Percentiles rank a stretch among this genome's conserved stretches.
These are phyloP conservation scores for Aschersonia sp. DNA, from an alignment of 2,329 filamentous ascomycete genomes.

Conservation along the genomic window DNA sequence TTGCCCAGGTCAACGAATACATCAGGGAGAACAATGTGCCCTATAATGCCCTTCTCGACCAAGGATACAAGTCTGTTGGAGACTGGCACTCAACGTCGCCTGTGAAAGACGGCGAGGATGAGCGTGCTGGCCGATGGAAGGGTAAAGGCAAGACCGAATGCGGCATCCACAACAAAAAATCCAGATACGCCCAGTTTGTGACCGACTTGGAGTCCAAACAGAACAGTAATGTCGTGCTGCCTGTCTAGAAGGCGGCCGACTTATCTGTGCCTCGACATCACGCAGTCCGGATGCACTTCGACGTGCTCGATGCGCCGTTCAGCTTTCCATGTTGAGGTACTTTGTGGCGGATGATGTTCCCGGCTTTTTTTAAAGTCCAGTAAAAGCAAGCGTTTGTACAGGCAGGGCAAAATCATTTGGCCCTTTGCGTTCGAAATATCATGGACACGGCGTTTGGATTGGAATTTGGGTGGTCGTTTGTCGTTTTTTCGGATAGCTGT, in stretches of 20 bases:
- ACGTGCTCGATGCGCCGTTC: too few species aligned
- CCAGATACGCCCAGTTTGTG: conserved; percentile 78
- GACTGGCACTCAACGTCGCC: conserved; percentile 97
- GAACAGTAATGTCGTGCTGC: conserved; percentile 22
- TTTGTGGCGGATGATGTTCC: too few species aligned
- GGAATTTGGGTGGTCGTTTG: too few species aligned
- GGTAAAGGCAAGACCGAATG: conserved; percentile 93
- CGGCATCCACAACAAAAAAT: conserved; percentile 96
- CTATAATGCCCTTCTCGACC: conserved; percentile 83
- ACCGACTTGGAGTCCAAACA: conserved; percentile 58
- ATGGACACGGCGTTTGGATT: not conserved
- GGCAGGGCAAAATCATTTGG: not conserved
- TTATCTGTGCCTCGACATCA: not conserved
- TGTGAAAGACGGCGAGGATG: conserved; percentile 82
- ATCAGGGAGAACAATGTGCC: conserved; percentile 77
- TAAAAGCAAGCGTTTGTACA: too few species aligned
- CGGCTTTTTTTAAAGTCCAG: too few species aligned
- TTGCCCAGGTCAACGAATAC: conserved; percentile 79
- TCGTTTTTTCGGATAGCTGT: too few species aligned
- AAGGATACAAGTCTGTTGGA: conserved; percentile 94
- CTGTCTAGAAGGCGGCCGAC: conserved; percentile 6
- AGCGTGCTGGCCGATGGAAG: conserved; percentile 94
- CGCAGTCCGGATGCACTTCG: not conserved
- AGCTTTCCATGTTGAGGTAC: too few species aligned
- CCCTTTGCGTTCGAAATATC: not conserved